These are phyloP conservation scores for Rhodotorula sp. DNA, from an alignment of 1,284 basidiomycete species.

Conservation along the genomic window DNA sequence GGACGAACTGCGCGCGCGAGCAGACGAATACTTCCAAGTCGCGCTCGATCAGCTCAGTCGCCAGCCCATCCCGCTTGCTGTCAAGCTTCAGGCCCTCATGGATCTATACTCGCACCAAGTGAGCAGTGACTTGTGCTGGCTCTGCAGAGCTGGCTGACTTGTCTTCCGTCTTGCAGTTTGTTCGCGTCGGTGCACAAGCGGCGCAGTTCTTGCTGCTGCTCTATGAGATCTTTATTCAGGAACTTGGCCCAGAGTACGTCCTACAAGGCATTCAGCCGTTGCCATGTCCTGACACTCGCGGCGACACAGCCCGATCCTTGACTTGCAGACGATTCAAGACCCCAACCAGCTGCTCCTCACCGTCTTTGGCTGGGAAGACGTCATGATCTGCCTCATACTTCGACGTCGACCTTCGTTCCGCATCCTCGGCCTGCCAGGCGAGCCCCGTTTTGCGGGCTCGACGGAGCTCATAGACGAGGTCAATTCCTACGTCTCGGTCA, in stretches of 20 bases:
- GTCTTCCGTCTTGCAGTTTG: background rate
- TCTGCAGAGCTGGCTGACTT: background rate
- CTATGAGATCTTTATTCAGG: background rate
- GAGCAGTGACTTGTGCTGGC: background rate
- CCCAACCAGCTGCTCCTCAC: background rate
- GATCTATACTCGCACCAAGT: background rate
- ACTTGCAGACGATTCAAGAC: constrained; percentile 10
- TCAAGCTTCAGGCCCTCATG: background rate
- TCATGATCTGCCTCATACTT: background rate
- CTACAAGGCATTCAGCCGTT: background rate
- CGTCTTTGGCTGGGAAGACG: background rate
- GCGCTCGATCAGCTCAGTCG: background rate
- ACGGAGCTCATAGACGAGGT: background rate
- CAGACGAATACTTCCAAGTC: background rate
- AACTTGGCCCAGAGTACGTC: background rate
- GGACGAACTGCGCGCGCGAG: background rate
- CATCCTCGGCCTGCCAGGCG: background rate
- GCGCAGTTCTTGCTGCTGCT: background rate
- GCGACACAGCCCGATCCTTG: background rate
- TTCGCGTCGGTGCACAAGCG: background rate
- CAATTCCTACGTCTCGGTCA: background rate
- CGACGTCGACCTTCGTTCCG: background rate
- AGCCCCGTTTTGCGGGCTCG: background rate
- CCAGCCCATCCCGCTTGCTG: background rate
- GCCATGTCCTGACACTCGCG: too few relatives aligned